phyloP scores from a whole-genome alignment of 2,329 filamentous ascomycete genomes.

The Hirsutella minnesotensis region DNA sequence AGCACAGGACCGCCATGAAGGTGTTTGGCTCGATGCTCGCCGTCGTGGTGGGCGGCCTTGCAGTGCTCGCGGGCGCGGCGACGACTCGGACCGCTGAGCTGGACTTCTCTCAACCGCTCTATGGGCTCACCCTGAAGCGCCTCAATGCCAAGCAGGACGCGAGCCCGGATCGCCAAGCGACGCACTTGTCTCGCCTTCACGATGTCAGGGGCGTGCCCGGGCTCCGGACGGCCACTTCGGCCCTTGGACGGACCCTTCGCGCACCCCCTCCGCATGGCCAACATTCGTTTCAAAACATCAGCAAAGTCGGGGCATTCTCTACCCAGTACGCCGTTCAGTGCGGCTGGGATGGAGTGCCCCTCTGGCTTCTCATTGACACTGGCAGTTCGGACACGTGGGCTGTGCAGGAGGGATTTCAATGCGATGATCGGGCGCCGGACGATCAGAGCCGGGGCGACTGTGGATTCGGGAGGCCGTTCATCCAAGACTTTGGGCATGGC shows the following conservation, averaged over 20 bases:
- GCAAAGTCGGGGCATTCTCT: conserved; percentile 23
- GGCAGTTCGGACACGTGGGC: conserved; percentile 42
- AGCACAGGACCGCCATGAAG: too few relatives aligned
- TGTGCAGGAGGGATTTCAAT: conserved; percentile 26
- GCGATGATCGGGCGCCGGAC: conserved; percentile 22
- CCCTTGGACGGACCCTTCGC: conserved; percentile 9
- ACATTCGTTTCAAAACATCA: conserved; percentile 24
- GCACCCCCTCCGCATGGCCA: conserved; percentile 8
- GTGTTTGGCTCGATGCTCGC: neutral
- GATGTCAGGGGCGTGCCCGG: conserved; percentile 13
- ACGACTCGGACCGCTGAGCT: conserved; percentile 7
- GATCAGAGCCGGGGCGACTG: conserved; percentile 20
- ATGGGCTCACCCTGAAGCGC: conserved; percentile 25
- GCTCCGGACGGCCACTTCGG: conserved; percentile 17
- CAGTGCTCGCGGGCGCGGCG: neutral
- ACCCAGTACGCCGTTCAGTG: conserved; percentile 31
- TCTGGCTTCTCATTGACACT: conserved; percentile 35
- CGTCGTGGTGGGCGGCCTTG: neutral
- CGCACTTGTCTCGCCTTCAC: conserved; percentile 21
- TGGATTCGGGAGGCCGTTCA: conserved; percentile 26
- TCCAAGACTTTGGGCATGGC: conserved; percentile 27
- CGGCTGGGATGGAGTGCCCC: conserved; percentile 23
- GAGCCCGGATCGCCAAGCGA: conserved; percentile 15
- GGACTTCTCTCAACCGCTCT: conserved; percentile 23
- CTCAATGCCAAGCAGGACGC: conserved; percentile 15